Percentiles rank a stretch among this genome's conserved stretches.
Evolutionary conservation across 805 yeast genomes (phyloP).

Genomic region (Kuraishia borneana): DNA sequence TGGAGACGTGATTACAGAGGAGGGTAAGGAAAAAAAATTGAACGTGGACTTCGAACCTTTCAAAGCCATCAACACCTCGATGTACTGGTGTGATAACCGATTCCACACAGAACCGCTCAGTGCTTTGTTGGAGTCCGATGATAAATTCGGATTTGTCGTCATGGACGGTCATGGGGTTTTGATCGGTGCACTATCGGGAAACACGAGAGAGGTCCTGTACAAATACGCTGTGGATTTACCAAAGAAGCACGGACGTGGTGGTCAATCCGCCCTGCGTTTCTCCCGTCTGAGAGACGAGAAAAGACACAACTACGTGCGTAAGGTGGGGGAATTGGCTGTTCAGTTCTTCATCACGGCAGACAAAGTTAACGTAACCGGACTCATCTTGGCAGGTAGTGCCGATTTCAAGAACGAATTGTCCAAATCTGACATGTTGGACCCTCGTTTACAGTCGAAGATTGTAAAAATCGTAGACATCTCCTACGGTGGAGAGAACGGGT

Average conservation of each 20-base stretch:
- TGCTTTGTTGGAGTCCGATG: constrained; percentile 90
- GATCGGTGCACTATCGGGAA: constrained; percentile 92
- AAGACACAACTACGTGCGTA: constrained; percentile 96
- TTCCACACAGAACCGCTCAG: constrained; percentile 96
- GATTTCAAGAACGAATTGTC: constrained; percentile 94
- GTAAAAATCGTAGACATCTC: constrained; percentile 93
- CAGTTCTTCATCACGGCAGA: constrained; percentile 94
- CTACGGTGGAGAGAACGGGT: constrained; percentile 99
- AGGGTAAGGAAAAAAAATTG: constrained; percentile 94
- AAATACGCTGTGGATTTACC: constrained; percentile 97
- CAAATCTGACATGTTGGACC: constrained; percentile 88
- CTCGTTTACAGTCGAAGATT: constrained; percentile 77
- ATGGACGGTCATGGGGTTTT: constrained; percentile 99
- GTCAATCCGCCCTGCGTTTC: constrained; percentile 99
- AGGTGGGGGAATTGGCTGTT: constrained; percentile 96
- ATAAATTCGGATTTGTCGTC: constrained; percentile 92
- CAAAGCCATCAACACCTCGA: constrained; percentile 96
- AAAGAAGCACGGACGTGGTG: constrained; percentile 99
- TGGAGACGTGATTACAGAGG: constrained; percentile 96
- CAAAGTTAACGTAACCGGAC: constrained; percentile 88
- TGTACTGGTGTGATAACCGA: constrained; percentile 93
- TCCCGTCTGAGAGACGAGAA: constrained; percentile 98
- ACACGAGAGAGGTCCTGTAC: constrained; percentile 91
- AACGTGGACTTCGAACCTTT: constrained; percentile 98
- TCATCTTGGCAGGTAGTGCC: constrained; percentile 97